phyloP scores from a whole-genome alignment of 2,329 filamentous ascomycete genomes.

The Thermothelomyces thermophilus region DNA sequence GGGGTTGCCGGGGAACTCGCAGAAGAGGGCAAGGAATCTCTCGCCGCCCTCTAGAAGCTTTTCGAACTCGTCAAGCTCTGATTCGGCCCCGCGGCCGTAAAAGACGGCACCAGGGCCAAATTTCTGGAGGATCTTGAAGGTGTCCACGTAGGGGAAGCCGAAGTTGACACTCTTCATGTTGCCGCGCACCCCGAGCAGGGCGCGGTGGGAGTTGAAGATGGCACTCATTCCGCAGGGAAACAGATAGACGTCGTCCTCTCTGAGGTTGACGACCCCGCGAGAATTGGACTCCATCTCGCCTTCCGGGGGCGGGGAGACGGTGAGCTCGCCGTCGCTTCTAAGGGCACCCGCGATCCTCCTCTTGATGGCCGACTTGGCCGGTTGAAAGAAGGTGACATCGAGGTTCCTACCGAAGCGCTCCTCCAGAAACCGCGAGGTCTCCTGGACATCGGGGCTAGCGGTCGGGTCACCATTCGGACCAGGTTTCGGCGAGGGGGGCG shows the following conservation, averaged over 20 bases:
- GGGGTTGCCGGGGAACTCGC: conserved; percentile 92
- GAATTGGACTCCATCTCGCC: conserved; percentile 41
- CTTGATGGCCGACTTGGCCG: conserved; percentile 79
- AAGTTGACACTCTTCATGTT: conserved; percentile 75
- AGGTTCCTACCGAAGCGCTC: conserved; percentile 92
- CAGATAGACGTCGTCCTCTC: conserved; percentile 82
- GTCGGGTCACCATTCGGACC: conserved; percentile 4
- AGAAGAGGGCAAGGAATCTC: conserved; percentile 76
- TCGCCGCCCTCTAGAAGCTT: conserved; percentile 63
- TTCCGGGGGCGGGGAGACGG: conserved; percentile 44
- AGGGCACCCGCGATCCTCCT: conserved; percentile 84
- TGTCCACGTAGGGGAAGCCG: conserved; percentile 97
- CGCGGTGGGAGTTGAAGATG: conserved; percentile 82
- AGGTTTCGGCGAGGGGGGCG: conserved; percentile 20
- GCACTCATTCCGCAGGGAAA: conserved; percentile 91
- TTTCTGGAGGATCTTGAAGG: conserved; percentile 88
- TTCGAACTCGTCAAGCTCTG: conserved; percentile 81
- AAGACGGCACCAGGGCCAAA: conserved; percentile 86
- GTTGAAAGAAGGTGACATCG: conserved; percentile 67
- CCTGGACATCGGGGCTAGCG: conserved; percentile 41
- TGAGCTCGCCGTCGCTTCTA: conserved; percentile 62
- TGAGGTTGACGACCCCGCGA: conserved; percentile 57
- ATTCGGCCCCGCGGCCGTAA: conserved; percentile 71
- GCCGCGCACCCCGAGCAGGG: conserved; percentile 58
- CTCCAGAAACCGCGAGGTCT: conserved; percentile 78